A percentile compares a stretch with the other conserved stretches of the same genome.
Evolutionary conservation across 192 early-diverging fungal genomes (phyloP).

Genomic region (Endogone sp.): DNA sequence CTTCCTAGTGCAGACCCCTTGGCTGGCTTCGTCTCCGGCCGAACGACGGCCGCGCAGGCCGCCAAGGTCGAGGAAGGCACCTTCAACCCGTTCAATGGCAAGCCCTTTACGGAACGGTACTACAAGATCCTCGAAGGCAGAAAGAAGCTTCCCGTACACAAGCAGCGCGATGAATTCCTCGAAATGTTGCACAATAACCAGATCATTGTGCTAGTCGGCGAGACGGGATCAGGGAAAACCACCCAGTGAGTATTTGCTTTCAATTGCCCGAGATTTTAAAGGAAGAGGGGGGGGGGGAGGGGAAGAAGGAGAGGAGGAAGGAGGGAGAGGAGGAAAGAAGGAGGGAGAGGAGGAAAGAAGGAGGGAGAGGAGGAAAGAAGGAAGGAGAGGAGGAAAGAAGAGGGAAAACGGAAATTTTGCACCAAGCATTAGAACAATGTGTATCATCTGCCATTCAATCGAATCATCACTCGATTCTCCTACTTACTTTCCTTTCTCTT

Average conservation of each 20-base stretch:
- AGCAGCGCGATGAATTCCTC: conserved; percentile 89
- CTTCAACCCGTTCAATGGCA: conserved; percentile 79
- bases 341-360: not conserved
- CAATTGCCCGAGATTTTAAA: not conserved
- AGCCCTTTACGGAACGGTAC: conserved; percentile 79
- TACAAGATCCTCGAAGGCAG: conserved; percentile 81
- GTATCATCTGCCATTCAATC: conserved; percentile 3
- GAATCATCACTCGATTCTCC: not conserved
- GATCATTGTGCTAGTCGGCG: conserved; percentile 92
- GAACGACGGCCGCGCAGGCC: conserved; percentile 86
- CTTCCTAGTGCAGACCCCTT: conserved; percentile 31
- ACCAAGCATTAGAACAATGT: not conserved
- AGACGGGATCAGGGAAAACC: conserved; percentile 98
- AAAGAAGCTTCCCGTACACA: conserved; percentile 89
- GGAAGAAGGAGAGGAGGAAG: no score
- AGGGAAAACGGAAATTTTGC: no score
- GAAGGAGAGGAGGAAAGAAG: no score
- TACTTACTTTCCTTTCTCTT: no score
- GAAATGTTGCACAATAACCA: conserved; percentile 92
- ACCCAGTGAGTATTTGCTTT: conserved; percentile 72
- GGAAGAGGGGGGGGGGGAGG: not conserved
- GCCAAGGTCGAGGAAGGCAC: conserved; percentile 68
- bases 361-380: no score
- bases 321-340: not conserved
- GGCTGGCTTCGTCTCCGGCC: conserved; percentile 58